These are phyloP conservation scores for Xerocomus minutiporus DNA, from an alignment of 1,284 basidiomycete genomes.

Conservation along the genomic window DNA sequence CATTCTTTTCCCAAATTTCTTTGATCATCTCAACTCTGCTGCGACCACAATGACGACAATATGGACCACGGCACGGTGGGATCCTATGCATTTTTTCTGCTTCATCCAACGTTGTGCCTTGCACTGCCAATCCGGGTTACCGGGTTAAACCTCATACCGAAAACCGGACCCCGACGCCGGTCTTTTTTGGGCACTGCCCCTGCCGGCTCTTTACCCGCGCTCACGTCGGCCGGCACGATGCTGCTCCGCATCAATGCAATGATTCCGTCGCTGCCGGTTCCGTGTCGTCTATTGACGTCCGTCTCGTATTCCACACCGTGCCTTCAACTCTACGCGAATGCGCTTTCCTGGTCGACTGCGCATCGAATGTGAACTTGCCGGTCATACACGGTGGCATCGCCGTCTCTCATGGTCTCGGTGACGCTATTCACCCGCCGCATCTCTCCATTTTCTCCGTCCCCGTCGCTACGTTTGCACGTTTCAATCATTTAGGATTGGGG, in stretches of 20 bases:
- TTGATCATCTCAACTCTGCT: background rate
- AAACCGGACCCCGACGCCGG: conserved; percentile 2
- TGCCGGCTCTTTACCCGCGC: conserved; percentile 9
- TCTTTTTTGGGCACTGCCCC: conserved; percentile 9
- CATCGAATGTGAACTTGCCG: conserved; percentile 5
- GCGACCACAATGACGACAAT: conserved; percentile 3
- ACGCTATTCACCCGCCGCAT: conserved; percentile 2
- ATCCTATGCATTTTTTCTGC: background rate
- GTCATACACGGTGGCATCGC: background rate
- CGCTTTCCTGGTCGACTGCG: conserved; percentile 2
- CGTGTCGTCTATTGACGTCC: conserved; percentile 1
- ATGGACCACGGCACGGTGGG: background rate
- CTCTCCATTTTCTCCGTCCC: conserved; percentile 7
- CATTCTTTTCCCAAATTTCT: background rate
- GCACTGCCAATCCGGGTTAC: background rate
- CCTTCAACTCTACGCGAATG: background rate
- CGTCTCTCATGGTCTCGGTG: conserved; percentile 9
- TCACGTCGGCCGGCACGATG: conserved; percentile 5
- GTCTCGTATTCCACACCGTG: background rate
- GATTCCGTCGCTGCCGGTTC: conserved; percentile 6
- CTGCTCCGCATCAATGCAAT: conserved; percentile 4
- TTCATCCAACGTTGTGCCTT: background rate
- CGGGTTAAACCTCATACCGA: conserved; percentile 15
- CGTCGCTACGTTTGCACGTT: conserved; percentile 4
- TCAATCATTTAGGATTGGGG: conserved; percentile 53